These are phyloP conservation scores for Lichtheimia ramosa DNA, from an alignment of 371 early-diverging fungal genomes.

Conservation along the genomic window DNA sequence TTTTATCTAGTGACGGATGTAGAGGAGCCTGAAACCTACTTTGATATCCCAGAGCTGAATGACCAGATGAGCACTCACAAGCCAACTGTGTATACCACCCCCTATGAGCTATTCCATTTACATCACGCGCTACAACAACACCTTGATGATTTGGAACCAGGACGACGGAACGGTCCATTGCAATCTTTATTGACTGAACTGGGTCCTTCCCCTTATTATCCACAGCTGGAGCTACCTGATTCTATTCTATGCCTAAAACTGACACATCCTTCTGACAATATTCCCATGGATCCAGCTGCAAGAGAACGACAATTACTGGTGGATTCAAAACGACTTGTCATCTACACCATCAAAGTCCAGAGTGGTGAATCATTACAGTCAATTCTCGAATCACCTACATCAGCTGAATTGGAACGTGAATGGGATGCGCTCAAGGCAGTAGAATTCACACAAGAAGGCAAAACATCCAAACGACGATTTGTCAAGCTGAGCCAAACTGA, in stretches of 20 bases:
- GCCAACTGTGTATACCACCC: slow-evolving; percentile 87
- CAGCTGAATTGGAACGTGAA: slow-evolving; percentile 69
- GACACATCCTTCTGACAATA: slow-evolving; percentile 65
- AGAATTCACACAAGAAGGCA: slow-evolving; percentile 29
- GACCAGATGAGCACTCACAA: slow-evolving; percentile 85
- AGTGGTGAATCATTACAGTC: slow-evolving; percentile 78
- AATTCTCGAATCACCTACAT: slow-evolving; percentile 75
- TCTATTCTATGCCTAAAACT: slow-evolving; percentile 73
- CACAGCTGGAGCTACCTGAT: slow-evolving; percentile 53
- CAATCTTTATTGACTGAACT: slow-evolving; percentile 79
- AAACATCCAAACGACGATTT: slow-evolving; percentile 28
- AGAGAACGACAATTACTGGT: slow-evolving; percentile 73
- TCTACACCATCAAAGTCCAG: slow-evolving; percentile 83
- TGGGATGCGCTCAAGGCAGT: slow-evolving; percentile 62
- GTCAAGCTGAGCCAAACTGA: slow-evolving; percentile 30
- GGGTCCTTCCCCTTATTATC: slow-evolving; percentile 71
- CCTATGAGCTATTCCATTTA: slow-evolving; percentile 86
- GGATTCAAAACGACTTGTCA: slow-evolving; percentile 88
- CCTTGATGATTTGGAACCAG: slow-evolving; percentile 61
- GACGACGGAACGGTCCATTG: slow-evolving; percentile 71
- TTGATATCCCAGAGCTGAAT: slow-evolving; percentile 86
- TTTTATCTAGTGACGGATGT: slow-evolving; percentile 70
- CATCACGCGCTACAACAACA: slow-evolving; percentile 81
- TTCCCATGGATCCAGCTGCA: slow-evolving; percentile 63
- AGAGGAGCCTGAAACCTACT: slow-evolving; percentile 83